Conservation (phyloP, 495 filamentous ascomycete species). For the Daldinia vernicosa region DNA sequence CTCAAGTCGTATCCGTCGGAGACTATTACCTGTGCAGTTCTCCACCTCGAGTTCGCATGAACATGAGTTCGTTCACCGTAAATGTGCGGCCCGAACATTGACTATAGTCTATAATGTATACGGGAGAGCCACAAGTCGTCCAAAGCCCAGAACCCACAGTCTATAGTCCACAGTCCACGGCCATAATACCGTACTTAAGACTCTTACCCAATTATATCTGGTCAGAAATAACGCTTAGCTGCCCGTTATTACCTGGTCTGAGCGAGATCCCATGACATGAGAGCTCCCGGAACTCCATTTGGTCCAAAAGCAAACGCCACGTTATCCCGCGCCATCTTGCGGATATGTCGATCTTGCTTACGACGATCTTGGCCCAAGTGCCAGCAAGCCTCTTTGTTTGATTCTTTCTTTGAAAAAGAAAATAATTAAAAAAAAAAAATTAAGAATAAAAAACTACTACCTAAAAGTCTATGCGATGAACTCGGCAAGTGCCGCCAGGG, state of each 20-base stretch:
- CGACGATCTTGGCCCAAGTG: conserved; percentile 34
- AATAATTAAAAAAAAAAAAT: too few species aligned
- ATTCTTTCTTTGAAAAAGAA: conserved; percentile 8
- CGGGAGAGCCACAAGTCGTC: conserved; percentile 4
- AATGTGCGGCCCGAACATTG: conserved; percentile 18
- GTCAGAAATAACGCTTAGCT: not conserved
- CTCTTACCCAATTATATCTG: conserved; percentile 14
- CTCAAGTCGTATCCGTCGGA: conserved; percentile 26
- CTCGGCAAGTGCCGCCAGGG: conserved; percentile 36
- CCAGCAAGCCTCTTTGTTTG: conserved; percentile 5
- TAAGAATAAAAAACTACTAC: too few species aligned
- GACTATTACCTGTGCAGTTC: conserved; percentile 21
- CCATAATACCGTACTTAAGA: conserved; percentile 10
- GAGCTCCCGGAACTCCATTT: not conserved
- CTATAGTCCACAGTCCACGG: not conserved
- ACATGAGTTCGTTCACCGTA: conserved; percentile 12
- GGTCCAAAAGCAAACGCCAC: conserved; percentile 5
- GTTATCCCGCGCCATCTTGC: conserved; percentile 35
- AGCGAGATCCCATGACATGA: conserved; percentile 6
- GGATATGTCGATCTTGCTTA: conserved; percentile 38
- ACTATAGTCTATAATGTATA: not conserved
- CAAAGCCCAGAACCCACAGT: not conserved
- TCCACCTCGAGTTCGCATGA: conserved; percentile 29
- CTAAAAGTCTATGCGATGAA: conserved; percentile 4
- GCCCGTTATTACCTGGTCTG: not conserved